Conservation (phyloP, 192 early-diverging fungal genomes). For the Coemansia sp. region DNA sequence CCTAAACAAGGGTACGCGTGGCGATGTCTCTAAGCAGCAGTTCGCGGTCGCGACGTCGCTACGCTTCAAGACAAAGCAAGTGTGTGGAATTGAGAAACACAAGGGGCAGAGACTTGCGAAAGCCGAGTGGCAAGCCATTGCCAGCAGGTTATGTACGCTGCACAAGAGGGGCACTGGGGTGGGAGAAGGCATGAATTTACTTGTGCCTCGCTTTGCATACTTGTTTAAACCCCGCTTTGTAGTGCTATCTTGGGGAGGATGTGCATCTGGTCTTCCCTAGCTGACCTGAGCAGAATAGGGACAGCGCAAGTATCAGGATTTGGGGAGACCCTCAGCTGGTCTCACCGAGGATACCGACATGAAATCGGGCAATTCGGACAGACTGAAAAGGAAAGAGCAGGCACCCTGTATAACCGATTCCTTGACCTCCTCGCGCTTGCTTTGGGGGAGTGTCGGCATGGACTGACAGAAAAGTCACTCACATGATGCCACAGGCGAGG, state of each 20-base stretch:
- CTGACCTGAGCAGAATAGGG: not conserved
- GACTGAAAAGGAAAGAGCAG: not conserved
- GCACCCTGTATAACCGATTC: not conserved
- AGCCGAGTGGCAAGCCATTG: not conserved
- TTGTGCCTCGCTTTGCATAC: not conserved
- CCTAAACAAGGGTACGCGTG: not conserved
- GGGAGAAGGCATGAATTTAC: not conserved
- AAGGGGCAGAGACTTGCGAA: not conserved
- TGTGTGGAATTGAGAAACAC: not conserved
- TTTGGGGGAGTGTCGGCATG: not conserved
- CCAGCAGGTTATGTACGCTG: slow-evolving; percentile 2
- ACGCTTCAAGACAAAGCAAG: not conserved
- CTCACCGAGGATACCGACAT: not conserved
- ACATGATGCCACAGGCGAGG: not conserved
- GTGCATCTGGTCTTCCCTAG: not conserved
- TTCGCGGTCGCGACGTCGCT: not conserved
- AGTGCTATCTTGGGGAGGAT: not conserved
- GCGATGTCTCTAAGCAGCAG: not conserved
- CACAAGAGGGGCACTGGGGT: not conserved
- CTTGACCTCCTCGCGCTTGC: not conserved
- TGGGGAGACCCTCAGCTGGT: not conserved
- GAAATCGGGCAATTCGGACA: not conserved
- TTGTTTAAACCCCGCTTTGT: not conserved
- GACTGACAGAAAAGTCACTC: not conserved
- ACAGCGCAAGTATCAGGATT: not conserved